Conservation (phyloP, 331 rosid genomes). For the Acacia pycnantha region DNA sequence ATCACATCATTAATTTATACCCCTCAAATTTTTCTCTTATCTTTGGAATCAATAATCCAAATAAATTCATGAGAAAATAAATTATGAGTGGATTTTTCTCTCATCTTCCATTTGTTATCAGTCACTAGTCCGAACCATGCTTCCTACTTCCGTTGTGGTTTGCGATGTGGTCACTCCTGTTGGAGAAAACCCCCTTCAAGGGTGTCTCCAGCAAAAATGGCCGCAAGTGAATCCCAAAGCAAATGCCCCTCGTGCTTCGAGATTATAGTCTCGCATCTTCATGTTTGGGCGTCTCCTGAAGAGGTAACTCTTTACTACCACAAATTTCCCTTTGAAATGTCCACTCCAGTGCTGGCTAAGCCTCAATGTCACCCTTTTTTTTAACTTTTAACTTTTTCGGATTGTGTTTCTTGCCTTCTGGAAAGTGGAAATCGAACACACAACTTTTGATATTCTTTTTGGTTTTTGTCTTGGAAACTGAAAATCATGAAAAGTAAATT, state of each 20-base stretch:
- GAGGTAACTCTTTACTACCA: constrained; percentile 53
- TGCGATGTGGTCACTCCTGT: not conserved
- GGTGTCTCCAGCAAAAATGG: constrained; percentile 40
- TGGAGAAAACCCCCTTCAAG: constrained; percentile 25
- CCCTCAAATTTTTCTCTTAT: too few species aligned
- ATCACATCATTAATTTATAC: too few species aligned
- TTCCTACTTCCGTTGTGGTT: not conserved
- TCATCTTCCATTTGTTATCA: constrained; percentile 16
- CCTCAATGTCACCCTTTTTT: not conserved
- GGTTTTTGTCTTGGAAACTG: not conserved
- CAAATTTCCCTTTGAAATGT: not conserved
- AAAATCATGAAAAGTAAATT: not conserved
- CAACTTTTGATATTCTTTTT: not conserved
- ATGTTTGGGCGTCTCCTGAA: constrained; percentile 84
- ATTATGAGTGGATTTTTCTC: too few species aligned
- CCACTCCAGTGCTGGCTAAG: not conserved
- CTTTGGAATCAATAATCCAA: too few species aligned
- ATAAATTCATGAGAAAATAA: too few species aligned
- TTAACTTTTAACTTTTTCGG: not conserved
- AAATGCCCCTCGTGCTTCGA: constrained; percentile 18
- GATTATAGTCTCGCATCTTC: constrained; percentile 80
- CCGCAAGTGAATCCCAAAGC: constrained; percentile 21
- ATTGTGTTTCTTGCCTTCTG: not conserved
- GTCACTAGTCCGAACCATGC: constrained; percentile 7
- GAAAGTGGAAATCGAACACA: not conserved